Conservation (phyloP, 495 filamentous ascomycete genomes). For the Penicillium fimorum region DNA sequence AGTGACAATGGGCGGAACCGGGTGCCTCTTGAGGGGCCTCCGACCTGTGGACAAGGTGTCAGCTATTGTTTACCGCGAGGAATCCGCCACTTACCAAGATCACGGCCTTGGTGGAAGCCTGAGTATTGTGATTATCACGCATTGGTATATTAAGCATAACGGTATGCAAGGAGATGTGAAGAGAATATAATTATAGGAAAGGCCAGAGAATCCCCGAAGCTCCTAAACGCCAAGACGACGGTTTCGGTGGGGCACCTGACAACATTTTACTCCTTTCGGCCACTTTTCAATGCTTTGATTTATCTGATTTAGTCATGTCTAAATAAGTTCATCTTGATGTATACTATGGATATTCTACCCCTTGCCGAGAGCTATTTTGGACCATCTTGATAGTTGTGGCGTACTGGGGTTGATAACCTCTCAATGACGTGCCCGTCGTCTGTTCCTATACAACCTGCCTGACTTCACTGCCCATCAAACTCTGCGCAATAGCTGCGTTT, state of each 20-base stretch:
- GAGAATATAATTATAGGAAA: constrained; percentile 7
- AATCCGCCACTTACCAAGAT: constrained; percentile 55
- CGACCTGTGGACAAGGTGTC: constrained; percentile 61
- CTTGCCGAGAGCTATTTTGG: neutral
- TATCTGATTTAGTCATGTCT: neutral
- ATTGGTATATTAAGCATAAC: constrained; percentile 51
- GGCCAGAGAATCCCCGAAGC: constrained; percentile 22
- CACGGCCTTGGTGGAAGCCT: constrained; percentile 66
- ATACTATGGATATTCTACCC: neutral
- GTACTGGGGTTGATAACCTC: neutral
- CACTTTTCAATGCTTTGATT: neutral
- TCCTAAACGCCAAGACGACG: constrained; percentile 28
- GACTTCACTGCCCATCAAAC: neutral
- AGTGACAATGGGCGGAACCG: constrained; percentile 94
- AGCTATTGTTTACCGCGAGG: constrained; percentile 13
- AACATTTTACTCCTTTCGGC: constrained; percentile 11
- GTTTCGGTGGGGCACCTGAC: constrained; percentile 33
- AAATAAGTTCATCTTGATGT: neutral
- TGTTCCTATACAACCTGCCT: neutral
- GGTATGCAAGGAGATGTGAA: constrained; percentile 13
- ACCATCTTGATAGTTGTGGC: neutral
- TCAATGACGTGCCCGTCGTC: neutral
- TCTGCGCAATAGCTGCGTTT: neutral
- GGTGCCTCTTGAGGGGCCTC: constrained; percentile 91
- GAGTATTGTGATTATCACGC: constrained; percentile 36